Conservation (phyloP, 805 yeast species). For the Blastobotrys attinorum region DNA sequence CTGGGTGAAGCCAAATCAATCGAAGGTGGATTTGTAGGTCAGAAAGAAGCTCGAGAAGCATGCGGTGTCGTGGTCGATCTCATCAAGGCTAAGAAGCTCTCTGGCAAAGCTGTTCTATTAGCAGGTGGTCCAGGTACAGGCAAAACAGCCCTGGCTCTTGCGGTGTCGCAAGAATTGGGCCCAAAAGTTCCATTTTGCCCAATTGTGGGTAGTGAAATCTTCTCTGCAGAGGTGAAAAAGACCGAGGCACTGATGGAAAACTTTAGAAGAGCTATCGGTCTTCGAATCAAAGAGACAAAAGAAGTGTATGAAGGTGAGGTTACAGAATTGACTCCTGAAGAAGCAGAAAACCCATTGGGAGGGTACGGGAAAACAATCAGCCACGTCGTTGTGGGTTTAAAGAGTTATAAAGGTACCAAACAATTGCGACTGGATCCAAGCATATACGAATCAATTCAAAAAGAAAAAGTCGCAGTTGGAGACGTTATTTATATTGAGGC, state of each 20-base stretch:
- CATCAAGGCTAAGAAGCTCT: slow-evolving; percentile 84
- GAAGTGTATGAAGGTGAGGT: slow-evolving; percentile 99
- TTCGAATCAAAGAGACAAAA: slow-evolving; percentile 92
- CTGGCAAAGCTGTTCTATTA: slow-evolving; percentile 89
- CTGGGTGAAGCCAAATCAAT: slow-evolving; percentile 72
- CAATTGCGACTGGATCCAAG: slow-evolving; percentile 84
- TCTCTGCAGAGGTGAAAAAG: slow-evolving; percentile 93
- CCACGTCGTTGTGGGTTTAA: slow-evolving; percentile 89
- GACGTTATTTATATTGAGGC: slow-evolving; percentile 97
- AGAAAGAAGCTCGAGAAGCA: slow-evolving; percentile 61
- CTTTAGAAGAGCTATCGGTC: slow-evolving; percentile 92
- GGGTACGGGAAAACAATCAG: slow-evolving; percentile 96
- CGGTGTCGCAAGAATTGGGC: slow-evolving; percentile 92
- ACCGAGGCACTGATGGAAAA: slow-evolving; percentile 95
- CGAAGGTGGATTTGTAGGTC: slow-evolving; percentile 88
- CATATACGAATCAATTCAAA: slow-evolving; percentile 88
- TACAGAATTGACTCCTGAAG: slow-evolving; percentile 90
- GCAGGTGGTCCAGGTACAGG: slow-evolving; percentile 99
- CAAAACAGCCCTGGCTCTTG: slow-evolving; percentile 93
- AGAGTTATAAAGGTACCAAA: slow-evolving; percentile 87
- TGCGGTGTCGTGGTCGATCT: slow-evolving; percentile 92
- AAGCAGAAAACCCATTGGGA: slow-evolving; percentile 92
- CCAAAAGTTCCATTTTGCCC: slow-evolving; percentile 98
- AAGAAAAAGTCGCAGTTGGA: slow-evolving; percentile 90
- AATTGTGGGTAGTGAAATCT: slow-evolving; percentile 88